phyloP scores from a whole-genome alignment of 202 grass and related monocot species.

The Musa balbisiana region DNA sequence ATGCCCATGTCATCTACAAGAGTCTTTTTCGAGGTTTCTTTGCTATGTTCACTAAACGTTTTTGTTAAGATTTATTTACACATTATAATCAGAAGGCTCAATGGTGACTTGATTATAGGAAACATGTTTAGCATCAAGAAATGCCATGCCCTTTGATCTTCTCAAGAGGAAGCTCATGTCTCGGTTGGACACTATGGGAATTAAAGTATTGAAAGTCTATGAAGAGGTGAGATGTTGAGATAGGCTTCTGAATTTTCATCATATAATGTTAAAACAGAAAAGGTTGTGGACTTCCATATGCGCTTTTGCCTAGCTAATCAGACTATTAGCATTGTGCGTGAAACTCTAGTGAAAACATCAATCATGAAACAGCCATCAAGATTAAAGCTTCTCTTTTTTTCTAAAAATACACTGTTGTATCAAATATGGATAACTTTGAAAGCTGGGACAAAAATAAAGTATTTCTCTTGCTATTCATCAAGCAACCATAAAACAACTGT shows the following conservation, averaged over 20 bases:
- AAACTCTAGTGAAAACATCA: background rate
- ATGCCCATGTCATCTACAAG: constrained; percentile 88
- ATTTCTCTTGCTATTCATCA: background rate
- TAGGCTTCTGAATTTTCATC: background rate
- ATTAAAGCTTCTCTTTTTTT: background rate
- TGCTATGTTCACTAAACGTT: constrained; percentile 11
- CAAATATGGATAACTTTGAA: background rate
- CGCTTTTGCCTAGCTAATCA: background rate
- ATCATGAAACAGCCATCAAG: background rate
- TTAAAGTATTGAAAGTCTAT: constrained; percentile 67
- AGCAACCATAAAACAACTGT: background rate
- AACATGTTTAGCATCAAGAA: constrained; percentile 91
- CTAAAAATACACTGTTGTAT: background rate
- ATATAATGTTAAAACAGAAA: background rate
- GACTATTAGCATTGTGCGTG: background rate
- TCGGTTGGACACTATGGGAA: constrained; percentile 72
- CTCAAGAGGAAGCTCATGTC: constrained; percentile 91
- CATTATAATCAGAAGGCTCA: constrained; percentile 8
- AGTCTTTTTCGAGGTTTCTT: constrained; percentile 81
- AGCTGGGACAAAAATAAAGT: background rate
- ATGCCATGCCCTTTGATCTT: constrained; percentile 92
- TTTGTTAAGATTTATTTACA: background rate
- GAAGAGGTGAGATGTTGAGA: constrained; percentile 51
- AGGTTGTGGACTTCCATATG: background rate
- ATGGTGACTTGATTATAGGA: constrained; percentile 41